phyloP scores from a whole-genome alignment of 345 rosid genomes.

The Gynandropsis gynandra region DNA sequence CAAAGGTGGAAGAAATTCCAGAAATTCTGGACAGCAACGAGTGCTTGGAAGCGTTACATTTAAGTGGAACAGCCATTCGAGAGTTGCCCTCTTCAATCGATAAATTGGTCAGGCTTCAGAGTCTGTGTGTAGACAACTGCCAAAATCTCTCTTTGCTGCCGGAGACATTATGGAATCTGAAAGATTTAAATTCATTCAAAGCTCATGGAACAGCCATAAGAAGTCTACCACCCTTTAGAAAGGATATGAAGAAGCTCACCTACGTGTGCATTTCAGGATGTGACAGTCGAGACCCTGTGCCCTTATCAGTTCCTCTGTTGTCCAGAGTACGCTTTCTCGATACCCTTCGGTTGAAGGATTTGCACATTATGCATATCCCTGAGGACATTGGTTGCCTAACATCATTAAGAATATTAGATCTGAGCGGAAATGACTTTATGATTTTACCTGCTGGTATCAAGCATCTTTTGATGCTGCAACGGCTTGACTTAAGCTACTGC shows the following conservation, averaged over 20 bases:
- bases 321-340: slow-evolving; percentile 2
- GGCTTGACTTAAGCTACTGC: not conserved
- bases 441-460: slow-evolving; percentile 8
- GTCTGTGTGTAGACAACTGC: not conserved
- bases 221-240: not conserved
- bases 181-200: not conserved
- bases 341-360: not conserved
- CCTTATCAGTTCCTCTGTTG: not conserved
- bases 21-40: slow-evolving; percentile 5
- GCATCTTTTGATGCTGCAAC: not conserved
- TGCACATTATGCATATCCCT: slow-evolving; percentile 5
- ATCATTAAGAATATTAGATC: not conserved
- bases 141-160: not conserved
- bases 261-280: not conserved
- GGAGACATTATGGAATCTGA: not conserved
- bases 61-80: slow-evolving; percentile 10
- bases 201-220: not conserved
- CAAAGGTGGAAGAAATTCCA: slow-evolving; percentile 15
- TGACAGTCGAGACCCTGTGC: not conserved
- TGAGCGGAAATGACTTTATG: not conserved
- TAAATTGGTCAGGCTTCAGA: not conserved
- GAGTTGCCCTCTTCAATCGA: slow-evolving; percentile 8
- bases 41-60: not conserved
- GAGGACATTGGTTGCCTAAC: not conserved
- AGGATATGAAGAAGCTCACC: not conserved